A percentile compares a stretch with the other conserved stretches of the same genome.
Evolutionary conservation across 208 protist species (phyloP).

Genomic region (Acanthamoeba royreba): DNA sequence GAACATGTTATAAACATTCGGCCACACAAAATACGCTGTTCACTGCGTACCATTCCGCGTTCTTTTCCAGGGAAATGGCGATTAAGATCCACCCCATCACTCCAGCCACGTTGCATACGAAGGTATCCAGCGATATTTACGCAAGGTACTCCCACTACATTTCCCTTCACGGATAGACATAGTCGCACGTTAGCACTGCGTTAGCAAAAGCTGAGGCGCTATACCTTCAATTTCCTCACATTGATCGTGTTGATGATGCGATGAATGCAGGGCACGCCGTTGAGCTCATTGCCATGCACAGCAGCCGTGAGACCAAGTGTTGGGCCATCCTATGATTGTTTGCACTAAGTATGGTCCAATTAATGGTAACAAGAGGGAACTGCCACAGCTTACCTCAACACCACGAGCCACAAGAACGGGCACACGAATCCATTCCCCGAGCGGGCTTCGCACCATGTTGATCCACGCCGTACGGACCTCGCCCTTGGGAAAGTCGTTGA

Average conservation of each 20-base stretch:
- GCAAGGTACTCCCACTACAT: conserved; percentile 37
- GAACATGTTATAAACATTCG: background rate
- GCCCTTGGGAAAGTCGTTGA: background rate
- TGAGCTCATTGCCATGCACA: conserved; percentile 60
- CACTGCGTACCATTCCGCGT: conserved; percentile 1
- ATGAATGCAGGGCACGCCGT: conserved; percentile 54
- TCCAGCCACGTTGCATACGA: background rate
- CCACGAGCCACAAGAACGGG: conserved; percentile 21
- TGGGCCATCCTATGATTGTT: background rate
- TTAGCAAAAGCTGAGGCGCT: no score
- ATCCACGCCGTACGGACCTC: conserved; percentile 36
- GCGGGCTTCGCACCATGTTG: conserved; percentile 23
- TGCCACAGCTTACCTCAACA: background rate
- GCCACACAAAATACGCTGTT: background rate
- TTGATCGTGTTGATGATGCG: background rate
- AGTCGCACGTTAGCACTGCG: no score
- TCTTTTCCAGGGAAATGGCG: conserved; percentile 57
- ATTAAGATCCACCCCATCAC: conserved; percentile 61
- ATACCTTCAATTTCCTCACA: background rate
- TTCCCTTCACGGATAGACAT: no score
- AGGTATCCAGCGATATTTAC: conserved; percentile 48
- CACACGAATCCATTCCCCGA: conserved; percentile 20
- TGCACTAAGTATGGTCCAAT: background rate
- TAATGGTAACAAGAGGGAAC: background rate
- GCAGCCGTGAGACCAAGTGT: conserved; percentile 48